Percentiles rank a stretch among this genome's conserved stretches.
Evolutionary conservation across 768 basidiomycete genomes (phyloP).

Genomic region (Cystofilobasidium capitatum): DNA sequence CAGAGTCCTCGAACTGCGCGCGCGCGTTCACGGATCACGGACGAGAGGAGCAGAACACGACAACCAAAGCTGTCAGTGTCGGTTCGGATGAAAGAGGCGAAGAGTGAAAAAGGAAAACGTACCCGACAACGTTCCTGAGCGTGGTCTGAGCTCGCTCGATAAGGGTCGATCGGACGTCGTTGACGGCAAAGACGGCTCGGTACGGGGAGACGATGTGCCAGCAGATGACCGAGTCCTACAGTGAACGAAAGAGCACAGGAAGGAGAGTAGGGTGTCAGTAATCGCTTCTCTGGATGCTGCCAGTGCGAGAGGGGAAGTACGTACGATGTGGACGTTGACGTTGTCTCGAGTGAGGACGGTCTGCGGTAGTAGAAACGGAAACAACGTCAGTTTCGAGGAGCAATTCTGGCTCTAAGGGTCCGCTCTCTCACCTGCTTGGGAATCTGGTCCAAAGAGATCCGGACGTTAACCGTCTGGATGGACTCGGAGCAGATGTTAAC

Average conservation of each 20-base stretch:
- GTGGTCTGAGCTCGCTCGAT: conserved; percentile 68
- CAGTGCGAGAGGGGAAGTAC: conserved; percentile 22
- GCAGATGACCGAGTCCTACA: conserved; percentile 46
- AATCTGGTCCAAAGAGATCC: conserved; percentile 85
- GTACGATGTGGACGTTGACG: conserved; percentile 72
- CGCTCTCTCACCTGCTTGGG: conserved; percentile 69
- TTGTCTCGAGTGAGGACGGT: conserved; percentile 89
- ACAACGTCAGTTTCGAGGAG: not conserved
- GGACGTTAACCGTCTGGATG: conserved; percentile 74
- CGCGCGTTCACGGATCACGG: no score
- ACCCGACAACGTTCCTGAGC: conserved; percentile 91
- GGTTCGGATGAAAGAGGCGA: no score
- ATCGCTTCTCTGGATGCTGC: not conserved
- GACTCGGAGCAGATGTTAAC: conserved; percentile 9
- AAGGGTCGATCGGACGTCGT: conserved; percentile 57
- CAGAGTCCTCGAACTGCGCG: conserved; percentile 47
- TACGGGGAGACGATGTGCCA: conserved; percentile 52
- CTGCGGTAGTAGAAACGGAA: conserved; percentile 58
- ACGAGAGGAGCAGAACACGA: no score
- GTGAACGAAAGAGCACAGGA: conserved; percentile 3
- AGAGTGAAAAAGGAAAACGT: no score
- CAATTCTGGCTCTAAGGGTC: no score
- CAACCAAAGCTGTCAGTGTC: no score
- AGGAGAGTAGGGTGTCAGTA: not conserved
- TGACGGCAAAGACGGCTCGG: conserved; percentile 87